Evolutionary conservation across 2,329 filamentous ascomycete genomes (phyloP).

Genomic region (Alternaria dauci): DNA sequence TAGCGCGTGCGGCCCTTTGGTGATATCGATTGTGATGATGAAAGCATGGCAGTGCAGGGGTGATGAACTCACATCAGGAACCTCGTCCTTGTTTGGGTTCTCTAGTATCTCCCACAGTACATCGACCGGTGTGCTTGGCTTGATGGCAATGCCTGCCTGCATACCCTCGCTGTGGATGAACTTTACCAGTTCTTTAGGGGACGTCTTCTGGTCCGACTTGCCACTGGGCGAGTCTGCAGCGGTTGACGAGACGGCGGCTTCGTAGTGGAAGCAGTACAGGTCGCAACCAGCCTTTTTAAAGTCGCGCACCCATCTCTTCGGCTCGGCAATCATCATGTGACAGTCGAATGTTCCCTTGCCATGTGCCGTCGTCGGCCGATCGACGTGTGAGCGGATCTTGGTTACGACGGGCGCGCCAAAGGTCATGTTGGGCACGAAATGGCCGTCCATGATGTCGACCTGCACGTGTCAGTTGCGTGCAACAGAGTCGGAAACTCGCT

Average conservation of each 20-base stretch:
- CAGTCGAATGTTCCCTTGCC: slow-evolving; percentile 96
- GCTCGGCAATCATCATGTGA: slow-evolving; percentile 99
- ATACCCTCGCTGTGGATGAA: slow-evolving; percentile 91
- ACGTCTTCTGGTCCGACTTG: slow-evolving; percentile 75
- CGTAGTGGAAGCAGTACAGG: slow-evolving; percentile 99
- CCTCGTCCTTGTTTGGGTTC: slow-evolving; percentile 73
- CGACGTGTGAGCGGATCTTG: slow-evolving; percentile 88
- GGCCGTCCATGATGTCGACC: slow-evolving; percentile 98
- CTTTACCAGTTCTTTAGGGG: slow-evolving; percentile 81
- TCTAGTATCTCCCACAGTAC: slow-evolving; percentile 92
- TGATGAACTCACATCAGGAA: slow-evolving; percentile 78
- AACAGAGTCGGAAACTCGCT: slow-evolving; percentile 1
- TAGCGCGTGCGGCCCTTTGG: slow-evolving; percentile 21
- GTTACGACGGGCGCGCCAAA: slow-evolving; percentile 95
- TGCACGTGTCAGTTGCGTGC: slow-evolving; percentile 73
- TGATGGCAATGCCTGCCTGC: slow-evolving; percentile 93
- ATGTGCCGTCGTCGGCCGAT: slow-evolving; percentile 71
- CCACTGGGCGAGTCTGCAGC: slow-evolving; percentile 81
- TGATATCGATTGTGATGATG: slow-evolving; percentile 26
- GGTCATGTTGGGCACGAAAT: slow-evolving; percentile 98
- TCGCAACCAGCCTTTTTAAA: slow-evolving; percentile 95
- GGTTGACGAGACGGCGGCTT: slow-evolving; percentile 84
- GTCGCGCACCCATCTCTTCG: slow-evolving; percentile 97
- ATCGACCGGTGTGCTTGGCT: slow-evolving; percentile 88
- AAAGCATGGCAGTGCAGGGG: slow-evolving; percentile 5